These are phyloP conservation scores for Chlorella sorokiniana DNA, from an alignment of 139 green algal genomes.

Conservation along the genomic window DNA sequence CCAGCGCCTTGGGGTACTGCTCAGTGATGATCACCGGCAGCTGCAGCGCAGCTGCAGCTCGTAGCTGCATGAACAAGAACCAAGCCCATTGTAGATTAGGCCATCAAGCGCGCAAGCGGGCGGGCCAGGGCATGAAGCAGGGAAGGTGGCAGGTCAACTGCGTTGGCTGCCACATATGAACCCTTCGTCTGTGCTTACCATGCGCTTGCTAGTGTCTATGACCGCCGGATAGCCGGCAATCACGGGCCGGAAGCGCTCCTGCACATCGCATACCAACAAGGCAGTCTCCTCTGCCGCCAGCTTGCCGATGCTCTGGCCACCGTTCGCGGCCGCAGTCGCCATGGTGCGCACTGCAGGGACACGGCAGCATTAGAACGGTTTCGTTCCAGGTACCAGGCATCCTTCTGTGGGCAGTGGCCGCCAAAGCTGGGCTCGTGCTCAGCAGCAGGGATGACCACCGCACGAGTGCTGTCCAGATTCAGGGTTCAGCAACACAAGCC, in stretches of 20 bases:
- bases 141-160: background rate
- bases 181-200: conserved; percentile 47
- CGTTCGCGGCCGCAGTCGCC: conserved; percentile 18
- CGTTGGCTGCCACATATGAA: background rate
- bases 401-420: background rate
- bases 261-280: conserved; percentile 79
- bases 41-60: conserved; percentile 56
- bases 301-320: conserved; percentile 37
- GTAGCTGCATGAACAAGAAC: no score
- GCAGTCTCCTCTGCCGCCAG: conserved; percentile 50
- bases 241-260: conserved; percentile 75
- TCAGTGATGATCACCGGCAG: conserved; percentile 84
- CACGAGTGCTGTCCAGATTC: background rate
- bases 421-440: background rate
- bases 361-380: background rate
- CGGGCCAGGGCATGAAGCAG: background rate
- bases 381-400: background rate
- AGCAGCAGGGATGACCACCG: no score
- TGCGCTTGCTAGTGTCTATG: conserved; percentile 59
- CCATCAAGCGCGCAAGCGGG: no score
- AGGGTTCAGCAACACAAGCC: background rate
- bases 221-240: conserved; percentile 69
- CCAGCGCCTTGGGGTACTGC: conserved; percentile 86
- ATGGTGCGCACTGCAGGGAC: conserved; percentile 31
- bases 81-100: no score